Evolutionary conservation across 805 yeast species (phyloP), one percentile per base, ranked within the genome.

Genomic region (Lachancea cidri): DNA sequence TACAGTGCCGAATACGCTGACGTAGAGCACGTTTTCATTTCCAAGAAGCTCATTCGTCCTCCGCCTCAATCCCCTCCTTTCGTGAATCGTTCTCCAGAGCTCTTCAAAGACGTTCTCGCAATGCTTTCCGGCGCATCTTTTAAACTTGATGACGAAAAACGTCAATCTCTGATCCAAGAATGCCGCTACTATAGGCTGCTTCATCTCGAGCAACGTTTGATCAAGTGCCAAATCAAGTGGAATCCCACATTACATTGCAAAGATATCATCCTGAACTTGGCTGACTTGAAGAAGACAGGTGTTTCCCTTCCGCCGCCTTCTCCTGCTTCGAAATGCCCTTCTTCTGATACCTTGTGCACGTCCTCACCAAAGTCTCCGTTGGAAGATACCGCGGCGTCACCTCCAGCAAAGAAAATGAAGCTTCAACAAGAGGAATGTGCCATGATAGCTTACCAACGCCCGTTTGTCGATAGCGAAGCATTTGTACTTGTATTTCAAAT

Each of bases 121-220:
- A 54, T 77, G 2, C 59, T 86, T 18, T 70, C 73, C 45, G 89
- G 89, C 0, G 73, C 76, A 29, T 55, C 64, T 3, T 50, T 76
- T 15, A 64, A 67, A 1, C 68, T 84, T 34, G 67, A 72, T 41
- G 83, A 79, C 31, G 58, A 61, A 1, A 84, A 81, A 55, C 69
- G 96, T 32, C 58, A 64, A 7, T 59, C 74, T 13, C 65, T 88
- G 43, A 59, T 82, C 6, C 69, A 69, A 39, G 97, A 88, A 55
- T 84, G 94, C 48, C 70, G 74, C 34, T 88, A 83, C 62, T 88
- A 86, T 59, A 69, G 91, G 35, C 82, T 88, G 50, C 65, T 76
- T 35, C 87, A 79, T 29, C 66, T 88, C 29, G 94, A 84, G 57
- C 95, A 87, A 63, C 63, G 71, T 45, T 57, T 88, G 17, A 60